A percentile compares a stretch with the other conserved stretches of the same genome.
phyloP scores from a whole-genome alignment of 164 flowering plant species.

The Macadamia integrifolia region DNA sequence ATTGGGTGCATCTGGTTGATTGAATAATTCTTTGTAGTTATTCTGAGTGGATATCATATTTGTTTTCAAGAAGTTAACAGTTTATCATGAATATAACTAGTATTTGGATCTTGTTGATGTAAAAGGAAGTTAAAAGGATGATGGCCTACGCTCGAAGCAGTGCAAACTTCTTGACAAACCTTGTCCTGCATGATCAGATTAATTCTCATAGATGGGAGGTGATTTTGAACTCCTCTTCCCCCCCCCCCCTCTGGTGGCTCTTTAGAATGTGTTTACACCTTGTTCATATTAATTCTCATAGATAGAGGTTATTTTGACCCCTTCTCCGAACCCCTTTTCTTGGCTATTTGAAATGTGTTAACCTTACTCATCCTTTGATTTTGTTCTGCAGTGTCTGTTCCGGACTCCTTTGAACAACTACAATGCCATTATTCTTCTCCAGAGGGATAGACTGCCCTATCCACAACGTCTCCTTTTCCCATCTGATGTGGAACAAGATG shows the following conservation, averaged over 20 bases:
- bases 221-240: slow-evolving; percentile 11
- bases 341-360: not conserved
- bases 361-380: not conserved
- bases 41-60: not conserved
- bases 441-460: slow-evolving; percentile 62
- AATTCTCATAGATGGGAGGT: slow-evolving; percentile 83
- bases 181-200: slow-evolving; percentile 42
- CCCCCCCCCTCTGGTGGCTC: too few relatives aligned
- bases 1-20: not conserved
- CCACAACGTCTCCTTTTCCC: slow-evolving; percentile 85
- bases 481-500: slow-evolving; percentile 67
- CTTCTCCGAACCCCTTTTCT: too few relatives aligned
- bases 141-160: slow-evolving; percentile 84
- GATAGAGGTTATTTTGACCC: slow-evolving; percentile 66
- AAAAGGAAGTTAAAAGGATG: slow-evolving; percentile 73
- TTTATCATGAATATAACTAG: not conserved
- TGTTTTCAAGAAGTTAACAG: slow-evolving; percentile 1
- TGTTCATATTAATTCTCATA: slow-evolving; percentile 35
- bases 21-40: not conserved
- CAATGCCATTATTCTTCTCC: slow-evolving; percentile 88
- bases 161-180: slow-evolving; percentile 58
- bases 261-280: too few relatives aligned
- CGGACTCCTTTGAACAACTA: slow-evolving; percentile 86
- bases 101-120: slow-evolving; percentile 13
- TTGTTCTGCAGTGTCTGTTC: slow-evolving; percentile 64